Conservation (phyloP, 345 rosid genomes). For the Excoecaria cochinchinensis region DNA sequence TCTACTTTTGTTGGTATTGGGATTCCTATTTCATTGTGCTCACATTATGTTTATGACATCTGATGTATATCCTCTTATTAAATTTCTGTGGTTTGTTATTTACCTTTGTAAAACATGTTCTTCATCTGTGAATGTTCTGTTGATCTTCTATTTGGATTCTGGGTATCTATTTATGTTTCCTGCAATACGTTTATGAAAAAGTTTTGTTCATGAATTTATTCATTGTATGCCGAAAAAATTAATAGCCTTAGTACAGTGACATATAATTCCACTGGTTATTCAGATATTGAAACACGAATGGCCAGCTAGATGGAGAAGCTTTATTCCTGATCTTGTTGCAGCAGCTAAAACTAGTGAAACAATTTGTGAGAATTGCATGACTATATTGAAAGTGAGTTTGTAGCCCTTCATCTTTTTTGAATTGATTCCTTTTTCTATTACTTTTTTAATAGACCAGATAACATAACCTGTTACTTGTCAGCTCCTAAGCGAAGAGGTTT, state of each 20-base stretch:
- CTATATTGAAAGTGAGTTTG: conserved; percentile 72
- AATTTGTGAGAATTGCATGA: conserved; percentile 98
- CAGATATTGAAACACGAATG: conserved; percentile 99
- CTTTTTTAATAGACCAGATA: not conserved
- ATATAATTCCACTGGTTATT: conserved; percentile 1
- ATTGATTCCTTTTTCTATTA: not conserved
- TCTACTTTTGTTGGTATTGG: not conserved
- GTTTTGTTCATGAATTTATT: not conserved
- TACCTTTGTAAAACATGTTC: not conserved
- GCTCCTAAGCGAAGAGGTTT: conserved; percentile 99
- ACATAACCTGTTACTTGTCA: conserved; percentile 31
- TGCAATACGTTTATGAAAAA: not conserved
- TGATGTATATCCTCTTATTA: not conserved
- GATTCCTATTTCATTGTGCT: not conserved
- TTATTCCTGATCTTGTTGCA: conserved; percentile 96
- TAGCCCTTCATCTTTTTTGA: conserved; percentile 5
- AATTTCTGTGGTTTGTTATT: not conserved
- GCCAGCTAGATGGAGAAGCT: conserved; percentile 98
- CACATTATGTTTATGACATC: not conserved
- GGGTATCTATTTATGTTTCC: not conserved
- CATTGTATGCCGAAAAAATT: not conserved
- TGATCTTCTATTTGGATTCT: not conserved
- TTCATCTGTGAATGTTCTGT: not conserved
- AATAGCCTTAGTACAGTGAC: not conserved
- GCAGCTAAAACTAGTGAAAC: conserved; percentile 99